phyloP scores from a whole-genome alignment of 2,329 filamentous ascomycete species.

The Alternaria burnsii region DNA sequence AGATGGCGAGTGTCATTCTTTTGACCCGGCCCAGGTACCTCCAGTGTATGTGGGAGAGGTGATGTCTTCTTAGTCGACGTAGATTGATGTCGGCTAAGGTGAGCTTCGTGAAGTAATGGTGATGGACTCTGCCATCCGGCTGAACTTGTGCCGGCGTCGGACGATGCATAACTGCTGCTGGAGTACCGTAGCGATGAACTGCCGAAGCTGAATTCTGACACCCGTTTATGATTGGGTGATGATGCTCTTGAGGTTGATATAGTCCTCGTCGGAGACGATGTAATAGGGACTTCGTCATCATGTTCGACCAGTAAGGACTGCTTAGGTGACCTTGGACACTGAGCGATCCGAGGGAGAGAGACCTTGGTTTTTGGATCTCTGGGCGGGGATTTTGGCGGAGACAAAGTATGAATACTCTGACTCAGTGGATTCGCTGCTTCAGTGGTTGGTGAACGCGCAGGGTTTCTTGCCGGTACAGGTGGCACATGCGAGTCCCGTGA shows the following conservation, averaged over 20 bases:
- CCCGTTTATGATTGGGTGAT: slow-evolving; percentile 28
- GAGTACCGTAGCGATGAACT: slow-evolving; percentile 89
- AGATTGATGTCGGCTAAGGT: slow-evolving; percentile 17
- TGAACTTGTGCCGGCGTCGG: slow-evolving; percentile 62
- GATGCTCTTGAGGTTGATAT: slow-evolving; percentile 14
- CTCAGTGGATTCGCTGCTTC: slow-evolving; percentile 10
- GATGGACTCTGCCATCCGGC: slow-evolving; percentile 23
- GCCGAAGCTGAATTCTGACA: slow-evolving; percentile 51
- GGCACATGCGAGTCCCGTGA: slow-evolving; percentile 16
- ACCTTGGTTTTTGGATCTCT: slow-evolving; percentile 11
- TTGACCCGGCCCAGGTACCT: slow-evolving; percentile 23
- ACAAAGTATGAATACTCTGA: neutral
- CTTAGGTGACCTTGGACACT: slow-evolving; percentile 6
- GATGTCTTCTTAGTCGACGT: slow-evolving; percentile 23
- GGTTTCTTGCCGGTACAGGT: slow-evolving; percentile 24
- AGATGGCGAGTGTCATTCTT: slow-evolving; percentile 22
- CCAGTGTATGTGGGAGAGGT: slow-evolving; percentile 24
- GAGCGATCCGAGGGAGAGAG: slow-evolving; percentile 14
- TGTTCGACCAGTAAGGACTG: slow-evolving; percentile 13
- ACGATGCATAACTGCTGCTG: slow-evolving; percentile 83
- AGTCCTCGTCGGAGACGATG: slow-evolving; percentile 18
- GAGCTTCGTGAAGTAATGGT: slow-evolving; percentile 17
- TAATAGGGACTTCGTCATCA: slow-evolving; percentile 2
- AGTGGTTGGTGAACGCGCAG: slow-evolving; percentile 27
- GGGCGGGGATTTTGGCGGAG: slow-evolving; percentile 4